Conservation (phyloP, 139 green algal genomes). For the Chlamydomonas incerta region DNA sequence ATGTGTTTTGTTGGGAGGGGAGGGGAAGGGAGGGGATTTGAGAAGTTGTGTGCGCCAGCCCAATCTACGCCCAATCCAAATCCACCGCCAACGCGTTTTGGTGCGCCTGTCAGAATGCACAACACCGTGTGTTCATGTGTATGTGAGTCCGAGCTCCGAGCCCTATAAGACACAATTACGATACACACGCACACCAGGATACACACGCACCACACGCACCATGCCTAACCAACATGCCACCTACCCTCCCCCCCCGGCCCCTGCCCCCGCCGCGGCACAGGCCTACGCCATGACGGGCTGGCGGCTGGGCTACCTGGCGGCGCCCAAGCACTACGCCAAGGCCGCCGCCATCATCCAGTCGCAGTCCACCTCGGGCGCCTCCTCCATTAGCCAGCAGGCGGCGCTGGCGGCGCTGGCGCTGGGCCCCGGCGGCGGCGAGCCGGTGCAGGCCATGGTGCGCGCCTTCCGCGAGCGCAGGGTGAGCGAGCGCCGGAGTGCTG, state of each 20-base stretch:
- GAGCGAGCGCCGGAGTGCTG: not conserved
- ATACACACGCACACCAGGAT: too few relatives aligned
- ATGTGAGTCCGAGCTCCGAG: too few relatives aligned
- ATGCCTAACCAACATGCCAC: not conserved
- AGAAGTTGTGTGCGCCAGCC: too few relatives aligned
- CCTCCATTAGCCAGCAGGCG: conserved; percentile 81
- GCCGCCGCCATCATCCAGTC: conserved; percentile 89
- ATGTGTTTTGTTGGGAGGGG: too few relatives aligned
- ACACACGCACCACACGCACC: not conserved
- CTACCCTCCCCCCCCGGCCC: not conserved
- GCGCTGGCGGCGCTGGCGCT: conserved; percentile 90
- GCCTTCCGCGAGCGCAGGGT: conserved; percentile 84
- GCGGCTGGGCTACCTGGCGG: conserved; percentile 97
- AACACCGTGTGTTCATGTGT: too few relatives aligned
- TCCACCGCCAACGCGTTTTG: too few relatives aligned
- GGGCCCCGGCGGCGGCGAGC: conserved; percentile 79
- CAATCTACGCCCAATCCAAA: too few relatives aligned
- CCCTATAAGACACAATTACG: too few relatives aligned
- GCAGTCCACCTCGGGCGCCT: conserved; percentile 89
- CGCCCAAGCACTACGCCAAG: conserved; percentile 84
- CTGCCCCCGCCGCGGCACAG: conserved; percentile 1
- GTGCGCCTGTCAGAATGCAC: too few relatives aligned
- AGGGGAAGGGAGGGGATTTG: too few relatives aligned
- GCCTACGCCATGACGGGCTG: conserved; percentile 92
- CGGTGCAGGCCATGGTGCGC: conserved; percentile 79